These are phyloP conservation scores for Nigrograna mackinnonii DNA, from an alignment of 2,329 filamentous ascomycete genomes.

Conservation along the genomic window DNA sequence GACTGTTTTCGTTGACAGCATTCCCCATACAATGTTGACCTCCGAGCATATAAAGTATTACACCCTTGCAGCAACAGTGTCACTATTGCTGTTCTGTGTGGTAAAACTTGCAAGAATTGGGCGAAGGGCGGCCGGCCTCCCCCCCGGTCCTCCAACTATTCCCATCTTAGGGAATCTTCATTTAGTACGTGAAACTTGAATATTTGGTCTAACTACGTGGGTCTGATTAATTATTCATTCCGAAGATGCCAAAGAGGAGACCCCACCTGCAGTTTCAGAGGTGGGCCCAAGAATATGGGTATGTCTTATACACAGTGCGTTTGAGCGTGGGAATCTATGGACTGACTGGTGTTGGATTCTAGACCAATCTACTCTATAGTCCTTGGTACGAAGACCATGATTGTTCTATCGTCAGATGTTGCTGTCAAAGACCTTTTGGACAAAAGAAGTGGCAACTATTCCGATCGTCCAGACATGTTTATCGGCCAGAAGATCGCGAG, in stretches of 20 bases:
- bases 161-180: conserved; percentile 57
- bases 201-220: neutral
- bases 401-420: conserved; percentile 51
- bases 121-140: conserved; percentile 38
- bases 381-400: conserved; percentile 51
- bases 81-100: neutral
- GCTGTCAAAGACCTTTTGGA: conserved; percentile 58
- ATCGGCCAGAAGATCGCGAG: conserved; percentile 7
- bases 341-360: no score
- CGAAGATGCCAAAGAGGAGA: conserved; percentile 46
- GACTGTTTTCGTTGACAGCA: neutral
- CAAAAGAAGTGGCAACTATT: conserved; percentile 31
- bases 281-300: conserved; percentile 56
- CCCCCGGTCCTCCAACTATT: conserved; percentile 55
- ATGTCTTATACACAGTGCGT: neutral
- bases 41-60: neutral
- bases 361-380: conserved; percentile 56
- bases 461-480: conserved; percentile 24
- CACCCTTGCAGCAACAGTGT: neutral
- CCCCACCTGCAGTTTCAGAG: conserved; percentile 53
- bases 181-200: conserved; percentile 14
- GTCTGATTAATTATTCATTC: neutral
- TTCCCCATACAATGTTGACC: neutral
- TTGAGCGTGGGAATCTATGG: neutral
- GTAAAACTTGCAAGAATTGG: conserved; percentile 10